These are phyloP conservation scores for Sapria himalayana DNA, from an alignment of 345 rosid species.

Conservation along the genomic window DNA sequence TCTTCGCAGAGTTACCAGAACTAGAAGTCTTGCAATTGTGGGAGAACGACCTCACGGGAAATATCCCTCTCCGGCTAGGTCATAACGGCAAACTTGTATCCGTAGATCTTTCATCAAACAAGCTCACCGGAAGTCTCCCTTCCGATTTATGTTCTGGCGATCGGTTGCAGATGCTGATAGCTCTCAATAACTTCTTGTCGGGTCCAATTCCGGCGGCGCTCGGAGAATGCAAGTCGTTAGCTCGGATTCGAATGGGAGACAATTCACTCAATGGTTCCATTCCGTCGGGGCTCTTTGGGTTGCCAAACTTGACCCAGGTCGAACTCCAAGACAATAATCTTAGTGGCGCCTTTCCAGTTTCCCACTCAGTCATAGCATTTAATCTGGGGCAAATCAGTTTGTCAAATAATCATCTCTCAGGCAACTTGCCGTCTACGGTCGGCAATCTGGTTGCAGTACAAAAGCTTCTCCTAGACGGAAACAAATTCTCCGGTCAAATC, in stretches of 20 bases:
- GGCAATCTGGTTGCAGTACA: conserved; percentile 75
- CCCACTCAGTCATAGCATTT: conserved; percentile 21
- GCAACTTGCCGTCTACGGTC: conserved; percentile 40
- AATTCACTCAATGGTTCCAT: conserved; percentile 73
- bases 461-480: conserved; percentile 72
- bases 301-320: conserved; percentile 52
- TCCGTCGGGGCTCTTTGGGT: conserved; percentile 53
- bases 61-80: conserved; percentile 43
- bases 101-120: conserved; percentile 69
- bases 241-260: conserved; percentile 75
- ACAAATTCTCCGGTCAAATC: conserved; percentile 50
- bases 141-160: conserved; percentile 54
- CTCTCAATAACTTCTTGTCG: conserved; percentile 47
- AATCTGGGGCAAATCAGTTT: conserved; percentile 59
- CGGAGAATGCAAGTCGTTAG: conserved; percentile 47
- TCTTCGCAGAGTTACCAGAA: conserved; percentile 47
- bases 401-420: conserved; percentile 62
- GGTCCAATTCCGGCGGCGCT: conserved; percentile 64
- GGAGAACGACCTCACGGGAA: conserved; percentile 81
- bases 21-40: conserved; percentile 75
- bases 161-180: conserved; percentile 43
- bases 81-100: conserved; percentile 31
- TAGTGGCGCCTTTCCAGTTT: conserved; percentile 40
- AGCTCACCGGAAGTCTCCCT: conserved; percentile 55
- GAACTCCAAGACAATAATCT: conserved; percentile 58